Evolutionary conservation across 2,329 filamentous ascomycete species (phyloP).

Genomic region (Phoma sp.): DNA sequence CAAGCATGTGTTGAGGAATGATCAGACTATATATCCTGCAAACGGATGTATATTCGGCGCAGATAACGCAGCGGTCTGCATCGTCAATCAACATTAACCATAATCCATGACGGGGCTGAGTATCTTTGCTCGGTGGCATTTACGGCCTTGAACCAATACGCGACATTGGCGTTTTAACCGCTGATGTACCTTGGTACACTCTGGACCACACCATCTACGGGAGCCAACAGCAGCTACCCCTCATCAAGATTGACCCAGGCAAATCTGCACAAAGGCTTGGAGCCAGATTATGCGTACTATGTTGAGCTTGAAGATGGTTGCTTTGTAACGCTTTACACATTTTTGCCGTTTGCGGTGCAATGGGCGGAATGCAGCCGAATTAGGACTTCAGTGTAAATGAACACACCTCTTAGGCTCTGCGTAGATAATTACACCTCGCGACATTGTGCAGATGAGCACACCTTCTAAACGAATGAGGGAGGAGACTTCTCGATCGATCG

Average conservation of each 20-base stretch:
- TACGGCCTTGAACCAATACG: constrained; percentile 4
- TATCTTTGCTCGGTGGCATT: constrained; percentile 3
- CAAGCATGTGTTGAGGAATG: not conserved
- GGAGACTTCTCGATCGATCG: not conserved
- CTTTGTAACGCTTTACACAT: not conserved
- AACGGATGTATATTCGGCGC: constrained; percentile 10
- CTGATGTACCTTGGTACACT: constrained; percentile 3
- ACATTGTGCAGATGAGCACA: not conserved
- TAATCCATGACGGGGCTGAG: constrained; percentile 11
- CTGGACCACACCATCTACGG: not conserved
- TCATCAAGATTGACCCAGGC: not conserved
- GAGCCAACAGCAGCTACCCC: constrained; percentile 1
- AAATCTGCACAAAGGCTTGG: not conserved
- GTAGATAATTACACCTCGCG: too few species aligned
- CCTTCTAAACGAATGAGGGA: not conserved
- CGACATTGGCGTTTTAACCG: constrained; percentile 1
- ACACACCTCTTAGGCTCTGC: too few species aligned
- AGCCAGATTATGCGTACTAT: not conserved
- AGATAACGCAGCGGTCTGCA: not conserved
- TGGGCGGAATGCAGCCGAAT: not conserved
- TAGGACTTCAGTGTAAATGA: not conserved
- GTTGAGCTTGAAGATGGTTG: not conserved
- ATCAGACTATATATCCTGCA: constrained; percentile 1
- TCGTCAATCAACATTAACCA: not conserved
- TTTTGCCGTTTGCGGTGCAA: constrained; percentile 2